Evolutionary conservation across 805 yeast genomes (phyloP), one percentile per base, ranked within the genome.

Genomic region (Suhomyces xylopsoci): DNA sequence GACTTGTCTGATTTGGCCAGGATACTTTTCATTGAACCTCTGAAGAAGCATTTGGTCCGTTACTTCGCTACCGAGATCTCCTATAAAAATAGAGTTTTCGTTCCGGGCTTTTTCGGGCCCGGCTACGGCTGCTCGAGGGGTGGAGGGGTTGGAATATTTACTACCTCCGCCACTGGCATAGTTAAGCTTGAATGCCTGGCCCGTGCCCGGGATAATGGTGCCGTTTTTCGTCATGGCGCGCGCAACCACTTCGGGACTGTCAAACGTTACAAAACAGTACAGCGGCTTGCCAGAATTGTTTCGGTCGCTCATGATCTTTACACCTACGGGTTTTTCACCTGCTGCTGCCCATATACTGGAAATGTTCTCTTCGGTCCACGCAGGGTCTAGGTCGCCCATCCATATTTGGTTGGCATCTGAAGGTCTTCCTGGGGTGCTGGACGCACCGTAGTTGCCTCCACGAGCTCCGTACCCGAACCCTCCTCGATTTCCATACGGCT

Each of bases 311-410:
- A 90, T 88, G 60, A 91, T 70, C 66, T 87, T 90, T 48, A 90
- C 83, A 15, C 69, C 54, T 59, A 69, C 51, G 62, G 85, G 69
- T 73, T 75, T 74, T 57, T 86, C 89, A n/a, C 94, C 90, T 10
- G 85, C 69, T 22, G 78, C 62, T 3, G 78, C 66, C 97, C 97
- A 91, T 45, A 91, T 80, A 53, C 81, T 80, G 47, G 76, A 77
- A 50, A 92, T 79, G 10, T 80, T 73, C 40, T 72, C 66, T 64
- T 91, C 97, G 55, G 87, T 89, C 91, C 96, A 88, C 65, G 81
- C 75, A 8, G 88, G 88, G 59, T 90, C 97, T 45, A 91, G 71
- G 61, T 90, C 97, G 20, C 97, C 97, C 96, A 91, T 92, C 87
- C 92, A 88, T 48, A 88, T 63, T 58, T 81, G 56, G 22, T 44